Evolutionary conservation across 164 flowering plant genomes (phyloP), one percentile per base, ranked within the genome.

Genomic region (Sedum album): DNA sequence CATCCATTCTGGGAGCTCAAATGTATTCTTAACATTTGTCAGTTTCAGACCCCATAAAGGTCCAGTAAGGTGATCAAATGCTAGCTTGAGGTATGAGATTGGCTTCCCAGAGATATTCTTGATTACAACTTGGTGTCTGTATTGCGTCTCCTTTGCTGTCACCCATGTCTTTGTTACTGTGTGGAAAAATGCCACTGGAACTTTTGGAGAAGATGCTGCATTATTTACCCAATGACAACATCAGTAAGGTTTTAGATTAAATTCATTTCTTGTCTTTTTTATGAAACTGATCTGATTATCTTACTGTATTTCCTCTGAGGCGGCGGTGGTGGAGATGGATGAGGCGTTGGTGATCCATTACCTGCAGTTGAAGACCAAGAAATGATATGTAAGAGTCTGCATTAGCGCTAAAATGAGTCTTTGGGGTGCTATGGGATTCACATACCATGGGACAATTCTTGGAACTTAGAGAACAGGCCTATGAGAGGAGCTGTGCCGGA

Each of bases 401-500:
- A 20, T 5, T 0, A 51, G 5, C 5, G 4, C n/a, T 46, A 5
- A 46, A 18, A 18, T n/a, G n/a, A 15, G 51, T 15, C 5, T 15
- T 46, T 14, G 8, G 42, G 13, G 13, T 8, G 60, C 60, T 31
- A 7, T 70, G 66, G 25, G 31, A 4, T 39, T 26, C 9, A 33
- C 26, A 13, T 31, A 31, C 23, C 73, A 74, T 73, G 49, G 61
- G 18, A 13, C 2, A 25, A 69, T 68, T 78, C 1, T 28, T 83
- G 83, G 69, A 93, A 70, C 82, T 86, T 92, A 68, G 89, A 74
- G 77, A 93, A 86, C 44, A 93, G 86, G 69, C 96, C 97, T 0
- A 86, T 70, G 28, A 93, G 87, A 44, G 97, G 97, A 68, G 91
- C 93, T 41, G 72, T 49, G 97, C n/a, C 9, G 7, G 20, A 28